Base-by-base conservation (phyloP, 306 rosid species). In the Calophaca sinica region DNA sequence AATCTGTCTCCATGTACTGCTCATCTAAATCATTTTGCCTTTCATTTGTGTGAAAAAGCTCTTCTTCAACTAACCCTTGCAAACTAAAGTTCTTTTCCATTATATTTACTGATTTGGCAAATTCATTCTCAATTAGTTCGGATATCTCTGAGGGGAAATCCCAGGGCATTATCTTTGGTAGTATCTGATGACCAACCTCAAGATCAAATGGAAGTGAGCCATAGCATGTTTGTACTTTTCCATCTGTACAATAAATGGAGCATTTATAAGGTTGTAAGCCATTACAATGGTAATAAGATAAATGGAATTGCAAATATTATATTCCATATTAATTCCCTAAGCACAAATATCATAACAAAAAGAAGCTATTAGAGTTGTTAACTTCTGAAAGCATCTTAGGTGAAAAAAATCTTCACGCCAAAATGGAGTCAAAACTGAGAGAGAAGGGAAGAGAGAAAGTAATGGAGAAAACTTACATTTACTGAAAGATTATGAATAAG, bases 141-240 rank as follows among this genome's bases (percentile, higher is more conserved):
- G 96, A 88, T 74, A 94, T 74, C 79, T 79, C 83, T 63, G 97
- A 94, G 69, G 97, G 96, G 59, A 87, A 90, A 74, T 73, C 88
- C 99, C 99, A 94, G n/a, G 99, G 96, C 78, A 94, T 82, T 42
- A 90, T 78, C 82, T 81, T 90, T 14, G 98, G 91, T 53, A 94
- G 87, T 54, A 94, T 83, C 53, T 65, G 93, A 83, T 90, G 89
- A 59, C 90, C 90, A 87, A 84, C 87, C 63, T 85, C 93, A 75
- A 86, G 88, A 81, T 94, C 88, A 81, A 94, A 88, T 61, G 81
- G 86, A 78, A 88, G 84, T 13, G 88, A 83, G 53, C 89, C 85
- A 76, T 75, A 76, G 10, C 54, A 51, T 64, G 75, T 55, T 75
- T 70, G 87, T 35, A 31, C 78, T 78, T 81, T 79, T 72, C 65